Conservation (phyloP, 2,329 filamentous ascomycete species). For the Rhinocladiella mackenziei region DNA sequence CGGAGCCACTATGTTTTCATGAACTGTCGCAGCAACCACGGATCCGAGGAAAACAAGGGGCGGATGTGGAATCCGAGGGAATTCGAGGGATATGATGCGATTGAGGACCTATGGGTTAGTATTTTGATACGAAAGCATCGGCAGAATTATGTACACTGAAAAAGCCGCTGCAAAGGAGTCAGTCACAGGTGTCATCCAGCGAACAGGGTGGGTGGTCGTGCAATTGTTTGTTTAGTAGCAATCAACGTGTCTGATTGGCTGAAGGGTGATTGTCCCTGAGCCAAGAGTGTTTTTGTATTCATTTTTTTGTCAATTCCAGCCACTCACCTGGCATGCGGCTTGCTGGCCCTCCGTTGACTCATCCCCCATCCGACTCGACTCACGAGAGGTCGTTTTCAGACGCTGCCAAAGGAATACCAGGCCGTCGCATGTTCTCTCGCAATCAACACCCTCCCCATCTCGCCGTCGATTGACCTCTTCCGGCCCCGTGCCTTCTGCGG, state of each 20-base stretch:
- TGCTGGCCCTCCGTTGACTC: too few relatives aligned
- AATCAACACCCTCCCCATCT: too few relatives aligned
- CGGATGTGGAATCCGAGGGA: neutral
- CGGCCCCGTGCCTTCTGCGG: neutral
- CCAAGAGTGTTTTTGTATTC: slow-evolving; percentile 6
- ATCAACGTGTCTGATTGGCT: slow-evolving; percentile 18
- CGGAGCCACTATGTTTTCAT: slow-evolving; percentile 6
- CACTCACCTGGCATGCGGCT: too few relatives aligned
- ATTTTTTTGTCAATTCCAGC: too few relatives aligned
- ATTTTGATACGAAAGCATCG: neutral
- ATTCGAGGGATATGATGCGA: neutral
- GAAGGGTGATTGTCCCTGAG: slow-evolving; percentile 6
- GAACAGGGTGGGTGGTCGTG: too few relatives aligned
- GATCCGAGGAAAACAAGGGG: neutral
- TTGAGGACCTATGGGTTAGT: slow-evolving; percentile 3
- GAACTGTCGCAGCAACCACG: neutral
- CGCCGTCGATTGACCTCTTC: neutral
- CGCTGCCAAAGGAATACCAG: too few relatives aligned
- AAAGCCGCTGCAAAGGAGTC: slow-evolving; percentile 1
- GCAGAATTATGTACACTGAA: too few relatives aligned
- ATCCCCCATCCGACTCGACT: too few relatives aligned
- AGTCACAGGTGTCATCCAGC: too few relatives aligned
- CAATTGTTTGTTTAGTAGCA: slow-evolving; percentile 16
- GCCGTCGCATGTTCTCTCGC: too few relatives aligned
- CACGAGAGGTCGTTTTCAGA: too few relatives aligned